Base-by-base conservation (phyloP, 2,329 filamentous ascomycete genomes). In the Bertia moriformis region DNA sequence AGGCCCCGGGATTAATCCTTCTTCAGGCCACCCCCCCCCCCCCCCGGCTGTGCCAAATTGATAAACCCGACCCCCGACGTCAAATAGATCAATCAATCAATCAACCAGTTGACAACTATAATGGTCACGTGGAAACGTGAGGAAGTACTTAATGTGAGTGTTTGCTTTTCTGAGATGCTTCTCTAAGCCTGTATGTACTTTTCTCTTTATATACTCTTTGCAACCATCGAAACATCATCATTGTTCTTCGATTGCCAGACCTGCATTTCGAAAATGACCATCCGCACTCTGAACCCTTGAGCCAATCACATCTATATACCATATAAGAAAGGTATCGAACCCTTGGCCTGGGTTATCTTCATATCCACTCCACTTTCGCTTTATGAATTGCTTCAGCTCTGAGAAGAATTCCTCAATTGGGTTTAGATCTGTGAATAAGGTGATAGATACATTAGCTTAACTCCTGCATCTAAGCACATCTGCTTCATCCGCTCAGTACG, bases 401-500 rank as follows among this genome's bases (percentile, higher is more conserved):
- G 24, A 10, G n/a, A 29, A 29, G 24, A 29, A 29, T 29, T 10
- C 24, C 24, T 29, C 24, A 29, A 29, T 29, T 10, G 24, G 24
- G n/a, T 29, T 29, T 10, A 29, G n/a, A 29, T 29, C 24, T 29
- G 24, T 29, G 24, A 10, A n/a, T 29, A 29, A 29, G 24, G 24
- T 29, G 24, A n/a, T n/a, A 29, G n/a, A n/a, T 29, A 44, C 24
- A 44, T 17, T 18, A 45, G 37, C 33, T 43, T 45, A 7, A 45
- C 45, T 17, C 33, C 37, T 20, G 37, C 40, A 32, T 46, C 19
- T 17, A 27, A 38, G 39, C 42, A 45, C 30, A 45, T 40, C 18
- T 41, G 33, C 32, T 42, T 18, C 17, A 46, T 37, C 14, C 18
- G 19, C 14, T 29, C 35, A 4, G 41, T 40, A 27, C 41, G 43